Evolutionary conservation across 2,329 filamentous ascomycete species (phyloP).

Genomic region (Arthrobotrys pseudoclavata): DNA sequence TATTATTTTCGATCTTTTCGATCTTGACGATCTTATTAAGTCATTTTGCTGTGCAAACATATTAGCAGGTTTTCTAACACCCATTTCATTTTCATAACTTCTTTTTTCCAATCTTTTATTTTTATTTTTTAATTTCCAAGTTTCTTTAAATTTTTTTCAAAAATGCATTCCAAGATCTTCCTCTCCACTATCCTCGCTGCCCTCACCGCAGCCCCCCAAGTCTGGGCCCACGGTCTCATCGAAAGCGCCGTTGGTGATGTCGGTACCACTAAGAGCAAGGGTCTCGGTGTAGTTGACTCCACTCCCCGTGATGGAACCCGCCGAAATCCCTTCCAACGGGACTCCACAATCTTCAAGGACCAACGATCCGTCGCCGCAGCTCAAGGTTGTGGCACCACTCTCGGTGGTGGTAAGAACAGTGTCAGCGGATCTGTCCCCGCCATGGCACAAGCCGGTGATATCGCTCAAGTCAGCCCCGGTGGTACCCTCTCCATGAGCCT

Average conservation of each 20-base stretch:
- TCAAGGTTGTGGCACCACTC: slow-evolving; percentile 73
- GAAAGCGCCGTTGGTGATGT: slow-evolving; percentile 72
- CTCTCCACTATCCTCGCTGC: slow-evolving; percentile 68
- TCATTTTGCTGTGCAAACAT: slow-evolving; percentile 53
- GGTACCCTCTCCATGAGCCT: slow-evolving; percentile 74
- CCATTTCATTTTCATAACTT: slow-evolving; percentile 20
- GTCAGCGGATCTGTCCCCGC: slow-evolving; percentile 63
- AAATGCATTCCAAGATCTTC: slow-evolving; percentile 67
- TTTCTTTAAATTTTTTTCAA: slow-evolving; percentile 20
- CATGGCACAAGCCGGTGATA: slow-evolving; percentile 30
- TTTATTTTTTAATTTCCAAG: slow-evolving; percentile 14
- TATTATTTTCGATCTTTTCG: slow-evolving; percentile 49
- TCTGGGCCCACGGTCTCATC: slow-evolving; percentile 75
- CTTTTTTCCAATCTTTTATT: slow-evolving; percentile 38
- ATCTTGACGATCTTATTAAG: slow-evolving; percentile 54
- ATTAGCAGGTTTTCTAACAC: slow-evolving; percentile 46
- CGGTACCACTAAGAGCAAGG: slow-evolving; percentile 69
- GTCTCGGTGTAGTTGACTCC: slow-evolving; percentile 70
- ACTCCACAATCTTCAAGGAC: slow-evolving; percentile 73
- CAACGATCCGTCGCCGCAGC: slow-evolving; percentile 63
- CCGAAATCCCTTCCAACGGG: slow-evolving; percentile 75
- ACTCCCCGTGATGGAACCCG: slow-evolving; percentile 75
- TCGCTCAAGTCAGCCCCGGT: slow-evolving; percentile 72
- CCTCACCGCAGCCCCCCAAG: slow-evolving; percentile 71
- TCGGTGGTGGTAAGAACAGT: slow-evolving; percentile 72